Conservation (phyloP, 1,284 basidiomycete genomes). For the Ceratobasidium theobromae region DNA sequence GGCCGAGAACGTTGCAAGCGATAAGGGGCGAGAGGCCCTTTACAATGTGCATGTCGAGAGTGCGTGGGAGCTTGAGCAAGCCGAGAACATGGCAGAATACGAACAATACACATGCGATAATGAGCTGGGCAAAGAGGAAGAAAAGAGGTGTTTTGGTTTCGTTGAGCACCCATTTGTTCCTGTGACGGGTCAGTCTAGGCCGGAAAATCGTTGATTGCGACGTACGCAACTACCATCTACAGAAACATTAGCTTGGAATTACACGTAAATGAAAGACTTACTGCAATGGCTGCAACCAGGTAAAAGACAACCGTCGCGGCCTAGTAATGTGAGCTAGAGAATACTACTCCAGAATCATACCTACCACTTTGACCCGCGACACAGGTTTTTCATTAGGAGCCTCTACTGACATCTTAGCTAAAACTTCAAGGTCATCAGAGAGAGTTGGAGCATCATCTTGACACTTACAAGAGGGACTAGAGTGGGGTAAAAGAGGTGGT, state of each 20-base stretch:
- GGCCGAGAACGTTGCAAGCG: conserved; percentile 69
- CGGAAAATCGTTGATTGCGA: conserved; percentile 38
- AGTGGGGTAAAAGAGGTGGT: neutral
- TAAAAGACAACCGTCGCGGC: conserved; percentile 71
- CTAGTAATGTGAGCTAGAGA: conserved; percentile 43
- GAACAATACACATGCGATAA: conserved; percentile 79
- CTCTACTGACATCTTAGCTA: neutral
- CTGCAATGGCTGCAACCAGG: conserved; percentile 74
- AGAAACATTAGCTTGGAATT: neutral
- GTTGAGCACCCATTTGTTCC: conserved; percentile 79
- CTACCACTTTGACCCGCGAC: conserved; percentile 28
- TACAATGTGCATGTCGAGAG: conserved; percentile 58
- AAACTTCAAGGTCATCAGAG: neutral
- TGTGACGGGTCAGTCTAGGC: conserved; percentile 42
- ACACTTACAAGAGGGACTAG: neutral
- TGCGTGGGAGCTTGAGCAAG: conserved; percentile 57
- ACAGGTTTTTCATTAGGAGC: conserved; percentile 13
- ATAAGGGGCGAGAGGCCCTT: conserved; percentile 74
- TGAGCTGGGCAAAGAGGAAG: conserved; percentile 75
- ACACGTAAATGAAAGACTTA: conserved; percentile 47
- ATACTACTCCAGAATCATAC: neutral
- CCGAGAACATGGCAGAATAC: conserved; percentile 60
- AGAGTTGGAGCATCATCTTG: neutral
- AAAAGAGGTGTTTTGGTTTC: conserved; percentile 70
- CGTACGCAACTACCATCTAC: conserved; percentile 79